Percentiles rank a stretch among this genome's conserved stretches.
phyloP scores from a whole-genome alignment of 192 early-diverging fungal species.

The Backusella tuberculispora region DNA sequence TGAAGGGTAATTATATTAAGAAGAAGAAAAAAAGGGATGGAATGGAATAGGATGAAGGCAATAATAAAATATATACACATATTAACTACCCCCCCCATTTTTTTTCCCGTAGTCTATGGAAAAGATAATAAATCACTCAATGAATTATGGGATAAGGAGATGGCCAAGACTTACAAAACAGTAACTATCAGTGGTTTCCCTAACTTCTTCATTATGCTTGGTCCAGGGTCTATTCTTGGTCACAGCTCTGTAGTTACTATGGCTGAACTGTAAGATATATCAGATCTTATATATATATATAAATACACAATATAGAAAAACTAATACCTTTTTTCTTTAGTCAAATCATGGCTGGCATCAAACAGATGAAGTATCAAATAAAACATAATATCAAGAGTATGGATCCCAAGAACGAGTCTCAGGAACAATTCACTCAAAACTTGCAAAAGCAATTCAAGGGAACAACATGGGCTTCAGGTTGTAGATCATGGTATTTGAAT shows the following conservation, averaged over 20 bases:
- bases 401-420: constrained; percentile 38
- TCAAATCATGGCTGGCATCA: constrained; percentile 46
- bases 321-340: neutral
- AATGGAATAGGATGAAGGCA: neutral
- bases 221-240: constrained; percentile 54
- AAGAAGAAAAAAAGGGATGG: neutral
- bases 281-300: neutral
- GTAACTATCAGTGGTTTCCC: constrained; percentile 51
- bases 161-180: constrained; percentile 48
- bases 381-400: constrained; percentile 42
- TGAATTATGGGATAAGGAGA: constrained; percentile 42
- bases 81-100: neutral
- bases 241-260: constrained; percentile 56
- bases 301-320: neutral
- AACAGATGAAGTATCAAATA: constrained; percentile 45
- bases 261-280: constrained; percentile 39
- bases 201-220: constrained; percentile 59
- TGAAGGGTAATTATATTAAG: neutral
- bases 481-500: constrained; percentile 58
- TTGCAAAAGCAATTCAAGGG: constrained; percentile 43
- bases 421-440: constrained; percentile 38
- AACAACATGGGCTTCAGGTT: constrained; percentile 51
- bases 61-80: neutral
- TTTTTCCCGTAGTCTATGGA: constrained; percentile 36
- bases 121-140: constrained; percentile 33